Percentiles rank a stretch among this genome's conserved stretches.
phyloP scores from a whole-genome alignment of 2,329 filamentous ascomycete genomes.

The Cladorrhinum sp. region DNA sequence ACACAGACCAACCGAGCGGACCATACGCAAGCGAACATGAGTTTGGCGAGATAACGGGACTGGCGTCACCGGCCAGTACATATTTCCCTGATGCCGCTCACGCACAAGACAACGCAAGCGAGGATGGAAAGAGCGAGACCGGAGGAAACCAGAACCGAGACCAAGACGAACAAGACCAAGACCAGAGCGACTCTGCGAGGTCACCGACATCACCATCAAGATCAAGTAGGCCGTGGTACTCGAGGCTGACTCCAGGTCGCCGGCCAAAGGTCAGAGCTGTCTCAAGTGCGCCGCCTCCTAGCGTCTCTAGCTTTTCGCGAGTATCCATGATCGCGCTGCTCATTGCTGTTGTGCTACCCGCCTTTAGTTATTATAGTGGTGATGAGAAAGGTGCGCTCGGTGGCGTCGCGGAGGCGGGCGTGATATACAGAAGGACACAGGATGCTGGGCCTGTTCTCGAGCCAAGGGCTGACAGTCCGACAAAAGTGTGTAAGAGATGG shows the following conservation, averaged over 20 bases:
- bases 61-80: constrained; percentile 22
- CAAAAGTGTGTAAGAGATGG: constrained; percentile 62
- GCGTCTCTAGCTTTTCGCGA: constrained; percentile 41
- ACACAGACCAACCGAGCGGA: constrained; percentile 28
- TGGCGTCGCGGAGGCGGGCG: constrained; percentile 46
- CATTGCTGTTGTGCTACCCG: constrained; percentile 49
- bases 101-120: constrained; percentile 16
- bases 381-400: constrained; percentile 38
- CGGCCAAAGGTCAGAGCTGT: constrained; percentile 43
- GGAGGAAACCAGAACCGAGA: constrained; percentile 16
- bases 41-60: constrained; percentile 31
- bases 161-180: constrained; percentile 13
- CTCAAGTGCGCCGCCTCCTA: constrained; percentile 42
- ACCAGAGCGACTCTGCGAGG: constrained; percentile 4
- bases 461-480: constrained; percentile 46
- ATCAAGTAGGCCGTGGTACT: constrained; percentile 40
- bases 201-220: constrained; percentile 19
- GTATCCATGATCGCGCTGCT: constrained; percentile 48
- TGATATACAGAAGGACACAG: constrained; percentile 27
- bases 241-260: constrained; percentile 39
- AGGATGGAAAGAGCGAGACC: constrained; percentile 19
- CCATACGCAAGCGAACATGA: constrained; percentile 32
- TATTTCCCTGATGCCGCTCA: background rate
- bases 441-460: constrained; percentile 32
- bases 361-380: constrained; percentile 43